A percentile compares a stretch with the other conserved stretches of the same genome.
Conservation (phyloP, 1,284 basidiomycete genomes). For the Ganoderma sp. region DNA sequence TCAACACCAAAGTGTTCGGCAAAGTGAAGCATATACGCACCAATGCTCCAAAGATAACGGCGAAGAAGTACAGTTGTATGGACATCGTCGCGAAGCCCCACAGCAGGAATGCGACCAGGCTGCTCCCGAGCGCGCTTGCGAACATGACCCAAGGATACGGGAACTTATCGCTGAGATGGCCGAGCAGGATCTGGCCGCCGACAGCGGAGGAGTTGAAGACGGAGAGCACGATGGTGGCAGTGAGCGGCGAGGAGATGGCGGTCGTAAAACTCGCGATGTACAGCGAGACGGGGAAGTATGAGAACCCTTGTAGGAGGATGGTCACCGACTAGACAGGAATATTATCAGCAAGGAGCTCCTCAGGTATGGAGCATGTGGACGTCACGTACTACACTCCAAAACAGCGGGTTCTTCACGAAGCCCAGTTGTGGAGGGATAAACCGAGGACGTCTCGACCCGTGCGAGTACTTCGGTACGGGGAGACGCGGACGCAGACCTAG, state of each 20-base stretch:
- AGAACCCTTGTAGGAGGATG: conserved; percentile 37
- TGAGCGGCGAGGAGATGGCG: conserved; percentile 33
- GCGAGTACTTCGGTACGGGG: conserved; percentile 33
- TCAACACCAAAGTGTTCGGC: too few species aligned
- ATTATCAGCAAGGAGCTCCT: neutral
- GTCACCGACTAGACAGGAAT: conserved; percentile 25
- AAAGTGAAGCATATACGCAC: conserved; percentile 8
- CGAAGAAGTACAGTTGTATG: conserved; percentile 36
- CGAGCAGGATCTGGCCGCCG: conserved; percentile 38
- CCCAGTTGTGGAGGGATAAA: conserved; percentile 37
- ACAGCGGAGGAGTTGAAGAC: conserved; percentile 39
- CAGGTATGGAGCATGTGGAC: neutral
- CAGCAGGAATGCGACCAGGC: conserved; percentile 37
- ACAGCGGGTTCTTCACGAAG: conserved; percentile 36
- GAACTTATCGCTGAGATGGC: conserved; percentile 37
- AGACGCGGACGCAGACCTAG: conserved; percentile 36
- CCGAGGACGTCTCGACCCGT: conserved; percentile 30
- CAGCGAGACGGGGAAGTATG: conserved; percentile 40
- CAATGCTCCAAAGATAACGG: conserved; percentile 38
- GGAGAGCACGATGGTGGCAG: conserved; percentile 37
- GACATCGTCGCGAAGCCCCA: conserved; percentile 38
- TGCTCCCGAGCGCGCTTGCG: conserved; percentile 33
- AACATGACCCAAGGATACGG: conserved; percentile 39
- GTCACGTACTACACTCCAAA: conserved; percentile 36
- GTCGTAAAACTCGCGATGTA: conserved; percentile 39